Percentiles rank a stretch among this genome's conserved stretches.
These are phyloP conservation scores for Pseudogymnoascus sp. DNA, from an alignment of 2,329 filamentous ascomycete genomes.

Conservation along the genomic window DNA sequence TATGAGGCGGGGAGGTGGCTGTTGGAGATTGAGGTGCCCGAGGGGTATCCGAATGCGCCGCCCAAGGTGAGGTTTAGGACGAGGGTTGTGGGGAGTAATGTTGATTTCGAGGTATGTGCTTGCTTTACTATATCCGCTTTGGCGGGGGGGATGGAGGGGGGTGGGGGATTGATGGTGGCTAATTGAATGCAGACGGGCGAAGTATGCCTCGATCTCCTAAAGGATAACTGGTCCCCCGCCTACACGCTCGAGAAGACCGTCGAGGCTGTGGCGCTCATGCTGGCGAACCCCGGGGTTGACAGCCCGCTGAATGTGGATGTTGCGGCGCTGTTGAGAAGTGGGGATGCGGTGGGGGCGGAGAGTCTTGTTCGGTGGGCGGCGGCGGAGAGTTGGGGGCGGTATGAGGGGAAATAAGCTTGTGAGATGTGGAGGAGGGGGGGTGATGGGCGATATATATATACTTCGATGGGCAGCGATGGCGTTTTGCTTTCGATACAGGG, in stretches of 20 bases:
- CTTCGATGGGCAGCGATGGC: constrained; percentile 1
- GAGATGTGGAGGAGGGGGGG: background rate
- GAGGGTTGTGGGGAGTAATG: constrained; percentile 78
- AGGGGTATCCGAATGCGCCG: constrained; percentile 70
- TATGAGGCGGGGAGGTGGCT: constrained; percentile 66
- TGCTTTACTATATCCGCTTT: too few species aligned
- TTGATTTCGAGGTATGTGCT: constrained; percentile 45
- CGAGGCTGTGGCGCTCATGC: constrained; percentile 64
- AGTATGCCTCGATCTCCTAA: constrained; percentile 86
- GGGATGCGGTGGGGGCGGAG: constrained; percentile 61
- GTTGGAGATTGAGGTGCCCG: constrained; percentile 67
- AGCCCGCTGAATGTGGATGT: constrained; percentile 74
- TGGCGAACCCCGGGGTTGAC: constrained; percentile 62
- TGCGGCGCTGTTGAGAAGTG: constrained; percentile 60
- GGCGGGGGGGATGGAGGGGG: background rate
- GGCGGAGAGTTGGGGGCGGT: constrained; percentile 39
- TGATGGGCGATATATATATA: background rate
- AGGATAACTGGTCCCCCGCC: constrained; percentile 73
- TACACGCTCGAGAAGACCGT: constrained; percentile 74
- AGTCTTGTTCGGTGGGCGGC: constrained; percentile 68
- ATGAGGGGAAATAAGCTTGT: constrained; percentile 28
- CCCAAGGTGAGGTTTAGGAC: constrained; percentile 79
- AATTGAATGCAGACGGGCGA: constrained; percentile 59
- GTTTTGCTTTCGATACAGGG: constrained; percentile 3
- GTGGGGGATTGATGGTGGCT: background rate